Conservation (phyloP, 2,329 filamentous ascomycete genomes). For the Fusarium illudens region DNA sequence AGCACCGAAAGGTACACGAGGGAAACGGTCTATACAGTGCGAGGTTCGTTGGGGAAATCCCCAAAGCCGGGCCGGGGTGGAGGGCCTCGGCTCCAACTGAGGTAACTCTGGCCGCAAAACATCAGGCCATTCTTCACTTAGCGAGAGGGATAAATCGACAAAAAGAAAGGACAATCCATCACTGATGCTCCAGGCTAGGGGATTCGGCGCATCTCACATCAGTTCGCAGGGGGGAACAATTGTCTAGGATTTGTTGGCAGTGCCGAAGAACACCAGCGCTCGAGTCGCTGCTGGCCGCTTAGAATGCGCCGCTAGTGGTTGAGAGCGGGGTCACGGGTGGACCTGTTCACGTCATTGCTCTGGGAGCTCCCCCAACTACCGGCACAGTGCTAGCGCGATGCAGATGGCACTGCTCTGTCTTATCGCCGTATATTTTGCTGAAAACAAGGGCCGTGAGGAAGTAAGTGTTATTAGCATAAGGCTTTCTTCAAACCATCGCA, state of each 20-base stretch:
- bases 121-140: slow-evolving; percentile 17
- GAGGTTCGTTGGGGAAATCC: neutral
- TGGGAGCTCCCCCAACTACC: slow-evolving; percentile 1
- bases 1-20: neutral
- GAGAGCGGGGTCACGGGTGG: slow-evolving; percentile 14
- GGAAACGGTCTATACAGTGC: neutral
- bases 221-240: neutral
- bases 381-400: neutral
- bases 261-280: slow-evolving; percentile 16
- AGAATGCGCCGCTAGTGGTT: neutral
- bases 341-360: slow-evolving; percentile 22
- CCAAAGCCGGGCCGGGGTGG: neutral
- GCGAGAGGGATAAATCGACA: slow-evolving; percentile 3
- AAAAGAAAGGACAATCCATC: neutral
- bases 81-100: neutral
- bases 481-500: neutral
- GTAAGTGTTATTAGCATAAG: neutral
- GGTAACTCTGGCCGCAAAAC: neutral
- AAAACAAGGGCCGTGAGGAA: neutral
- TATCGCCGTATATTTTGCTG: neutral
- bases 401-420: neutral
- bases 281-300: slow-evolving; percentile 8
- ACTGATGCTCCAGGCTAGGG: neutral
- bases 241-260: slow-evolving; percentile 1
- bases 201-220: neutral